These are phyloP conservation scores for Kwoniella shivajii DNA, from an alignment of 1,284 basidiomycete genomes.

Conservation along the genomic window DNA sequence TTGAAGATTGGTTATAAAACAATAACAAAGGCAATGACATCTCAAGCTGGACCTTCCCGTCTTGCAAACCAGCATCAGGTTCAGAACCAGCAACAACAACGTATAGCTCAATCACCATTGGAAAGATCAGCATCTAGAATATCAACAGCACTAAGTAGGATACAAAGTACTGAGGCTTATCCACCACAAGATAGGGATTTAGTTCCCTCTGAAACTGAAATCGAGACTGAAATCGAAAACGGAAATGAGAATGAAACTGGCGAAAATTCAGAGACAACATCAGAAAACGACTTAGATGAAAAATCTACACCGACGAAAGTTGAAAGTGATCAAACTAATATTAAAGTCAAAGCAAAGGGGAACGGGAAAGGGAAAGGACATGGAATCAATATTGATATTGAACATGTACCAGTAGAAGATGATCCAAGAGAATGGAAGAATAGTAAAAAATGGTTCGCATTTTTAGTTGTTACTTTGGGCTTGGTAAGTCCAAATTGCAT, in stretches of 20 bases:
- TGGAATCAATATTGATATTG: conserved; percentile 59
- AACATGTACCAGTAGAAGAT: conserved; percentile 68
- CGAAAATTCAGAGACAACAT: background rate
- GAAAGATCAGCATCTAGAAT: conserved; percentile 16
- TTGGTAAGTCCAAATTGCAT: conserved; percentile 31
- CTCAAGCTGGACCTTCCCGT: background rate
- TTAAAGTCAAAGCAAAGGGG: background rate
- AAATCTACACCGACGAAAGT: background rate
- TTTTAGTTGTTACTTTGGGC: conserved; percentile 40
- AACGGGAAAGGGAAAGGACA: background rate
- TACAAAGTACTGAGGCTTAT: conserved; percentile 19
- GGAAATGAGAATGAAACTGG: background rate
- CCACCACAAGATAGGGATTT: conserved; percentile 8
- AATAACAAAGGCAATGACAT: background rate
- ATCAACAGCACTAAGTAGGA: conserved; percentile 14
- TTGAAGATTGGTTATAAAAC: too few relatives aligned
- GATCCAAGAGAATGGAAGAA: conserved; percentile 76
- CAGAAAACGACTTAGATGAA: background rate
- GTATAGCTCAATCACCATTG: background rate
- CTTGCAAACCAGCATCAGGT: background rate
- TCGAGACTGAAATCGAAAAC: background rate
- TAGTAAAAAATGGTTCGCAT: conserved; percentile 61
- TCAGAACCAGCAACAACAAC: background rate
- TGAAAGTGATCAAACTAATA: background rate
- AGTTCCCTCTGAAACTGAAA: background rate